These are phyloP conservation scores for Sugiyamaella paludigena DNA, from an alignment of 1,139 yeast genomes.

Conservation along the genomic window DNA sequence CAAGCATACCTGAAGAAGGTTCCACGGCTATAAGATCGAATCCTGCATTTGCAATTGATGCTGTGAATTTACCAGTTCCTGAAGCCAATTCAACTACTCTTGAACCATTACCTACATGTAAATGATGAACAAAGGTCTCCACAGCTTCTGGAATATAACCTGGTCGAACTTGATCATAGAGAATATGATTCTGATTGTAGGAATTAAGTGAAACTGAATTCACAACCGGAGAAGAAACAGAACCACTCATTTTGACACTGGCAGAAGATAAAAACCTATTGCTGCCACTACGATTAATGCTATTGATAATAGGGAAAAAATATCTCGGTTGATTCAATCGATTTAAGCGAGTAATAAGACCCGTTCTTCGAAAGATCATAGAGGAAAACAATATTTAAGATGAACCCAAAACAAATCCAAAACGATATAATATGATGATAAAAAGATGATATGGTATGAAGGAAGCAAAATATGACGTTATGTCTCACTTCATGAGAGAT, in stretches of 20 bases:
- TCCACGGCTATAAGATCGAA: constrained; percentile 52
- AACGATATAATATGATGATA: too few species aligned
- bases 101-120: constrained; percentile 38
- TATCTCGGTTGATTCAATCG: too few species aligned
- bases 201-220: constrained; percentile 33
- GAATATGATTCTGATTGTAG: constrained; percentile 52
- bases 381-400: too few species aligned
- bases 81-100: constrained; percentile 56
- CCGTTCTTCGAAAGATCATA: too few species aligned
- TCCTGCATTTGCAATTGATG: constrained; percentile 45
- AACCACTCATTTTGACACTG: background rate
- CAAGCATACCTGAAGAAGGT: constrained; percentile 61
- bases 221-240: background rate
- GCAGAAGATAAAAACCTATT: background rate
- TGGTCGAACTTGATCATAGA: constrained; percentile 59
- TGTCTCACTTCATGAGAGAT: too few species aligned
- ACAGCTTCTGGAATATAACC: constrained; percentile 51
- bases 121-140: constrained; percentile 44
- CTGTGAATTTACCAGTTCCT: constrained; percentile 68
- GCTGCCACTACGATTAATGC: background rate
- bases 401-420: too few species aligned
- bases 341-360: too few species aligned
- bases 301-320: too few species aligned
- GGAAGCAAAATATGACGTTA: too few species aligned
- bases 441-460: too few species aligned